Evolutionary conservation across 2,329 filamentous ascomycete genomes (phyloP), one percentile per base, ranked within the genome.

Genomic region (Cladosporium halotolerans): DNA sequence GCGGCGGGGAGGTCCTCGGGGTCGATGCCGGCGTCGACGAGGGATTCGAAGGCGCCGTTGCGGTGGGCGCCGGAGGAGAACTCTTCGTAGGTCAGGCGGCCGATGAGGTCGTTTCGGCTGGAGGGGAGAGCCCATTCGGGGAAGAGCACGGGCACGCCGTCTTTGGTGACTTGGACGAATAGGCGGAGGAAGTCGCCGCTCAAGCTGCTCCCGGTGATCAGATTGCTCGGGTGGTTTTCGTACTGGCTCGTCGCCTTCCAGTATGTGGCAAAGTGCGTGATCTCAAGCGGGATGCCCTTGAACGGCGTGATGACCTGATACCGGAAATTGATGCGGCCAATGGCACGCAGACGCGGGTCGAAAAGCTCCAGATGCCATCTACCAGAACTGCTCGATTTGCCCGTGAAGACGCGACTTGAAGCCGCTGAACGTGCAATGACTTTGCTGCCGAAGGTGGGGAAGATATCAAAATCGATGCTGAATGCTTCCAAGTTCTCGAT

Each of bases 231-330:
- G 44, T 90, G 88, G 47, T 88, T 84, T 67, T 96, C 89, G 45
- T 93, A 80, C 62, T 96, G 90, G 64, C 90, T 96, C 1, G 93
- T 99, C 0, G 92, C 92, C 71, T 97, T 99, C 93, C 93, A 99
- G 71, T 99, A 99, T 0, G 93, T 97, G 58, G 95, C 93, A 63
- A 97, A 99, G 66, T 97, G 91, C 1, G 93, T 95, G 56, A 99
- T 96, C 70, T 99, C 93, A 18, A 99, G 76, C 3, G 93, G 90
- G 56, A 90, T 86, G 7, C 93, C 92, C 58, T 85, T 83, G 73
- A 97, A 99, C 0, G 93, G 93, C 66, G 96, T 96, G 68, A 99
- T 95, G 23, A 97, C 89, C 67, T 97, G 91, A 52, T 89, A 95
- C 59, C 88, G 88, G 75, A 99, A 99, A 58, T 84, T 89, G 60